phyloP scores from a whole-genome alignment of 306 rosid species.

The Myrica gale region DNA sequence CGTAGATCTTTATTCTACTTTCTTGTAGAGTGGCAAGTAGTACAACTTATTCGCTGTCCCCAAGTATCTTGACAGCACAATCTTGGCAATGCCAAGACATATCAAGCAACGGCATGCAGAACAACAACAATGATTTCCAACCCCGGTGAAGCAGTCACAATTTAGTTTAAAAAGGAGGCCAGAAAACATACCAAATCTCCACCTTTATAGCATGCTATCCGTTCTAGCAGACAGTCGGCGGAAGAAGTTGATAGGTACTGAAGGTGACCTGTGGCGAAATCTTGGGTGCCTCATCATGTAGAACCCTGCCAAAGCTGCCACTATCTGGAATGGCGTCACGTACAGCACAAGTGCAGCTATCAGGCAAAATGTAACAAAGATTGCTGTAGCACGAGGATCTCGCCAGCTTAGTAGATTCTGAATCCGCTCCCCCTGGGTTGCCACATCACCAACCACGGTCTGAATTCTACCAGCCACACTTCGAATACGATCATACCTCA shows the following conservation, averaged over 20 bases:
- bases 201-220: constrained; percentile 41
- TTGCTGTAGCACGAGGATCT: constrained; percentile 49
- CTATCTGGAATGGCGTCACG: constrained; percentile 44
- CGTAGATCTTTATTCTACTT: not conserved
- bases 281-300: constrained; percentile 45
- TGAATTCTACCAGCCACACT: constrained; percentile 54
- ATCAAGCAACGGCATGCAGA: not conserved
- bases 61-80: not conserved
- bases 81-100: not conserved
- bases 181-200: not conserved
- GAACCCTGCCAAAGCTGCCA: constrained; percentile 42
- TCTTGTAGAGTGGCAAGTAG: not conserved
- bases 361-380: constrained; percentile 43
- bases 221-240: constrained; percentile 50
- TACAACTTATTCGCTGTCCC: not conserved
- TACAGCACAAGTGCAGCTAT: constrained; percentile 37
- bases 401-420: constrained; percentile 48
- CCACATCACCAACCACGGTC: constrained; percentile 50
- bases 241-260: constrained; percentile 52
- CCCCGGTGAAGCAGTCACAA: constrained; percentile 7
- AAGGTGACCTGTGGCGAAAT: constrained; percentile 46
- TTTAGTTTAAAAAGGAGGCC: not conserved
- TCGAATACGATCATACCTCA: constrained; percentile 57
- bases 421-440: constrained; percentile 53
- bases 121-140: not conserved